phyloP scores from a whole-genome alignment of 2,329 filamentous ascomycete genomes.

The Talaromyces sp. region DNA sequence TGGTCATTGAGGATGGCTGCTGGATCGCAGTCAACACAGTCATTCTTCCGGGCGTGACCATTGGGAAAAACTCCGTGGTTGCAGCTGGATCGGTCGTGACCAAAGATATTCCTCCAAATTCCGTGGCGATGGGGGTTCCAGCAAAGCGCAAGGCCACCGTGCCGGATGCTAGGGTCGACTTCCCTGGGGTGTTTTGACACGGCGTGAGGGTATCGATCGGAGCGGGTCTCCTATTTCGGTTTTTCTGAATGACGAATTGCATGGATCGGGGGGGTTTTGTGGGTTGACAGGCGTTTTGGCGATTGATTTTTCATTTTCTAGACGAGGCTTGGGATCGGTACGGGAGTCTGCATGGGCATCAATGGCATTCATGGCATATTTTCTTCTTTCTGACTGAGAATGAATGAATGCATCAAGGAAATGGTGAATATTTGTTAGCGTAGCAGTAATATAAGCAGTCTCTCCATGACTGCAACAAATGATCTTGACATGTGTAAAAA shows the following conservation, averaged over 20 bases:
- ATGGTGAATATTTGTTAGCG: neutral
- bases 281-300: neutral
- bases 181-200: neutral
- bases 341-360: neutral
- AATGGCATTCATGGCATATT: neutral
- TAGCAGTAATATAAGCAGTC: neutral
- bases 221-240: neutral
- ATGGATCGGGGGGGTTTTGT: neutral
- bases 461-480: neutral
- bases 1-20: slow-evolving; percentile 39
- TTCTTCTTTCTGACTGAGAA: neutral
- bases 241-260: neutral
- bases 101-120: slow-evolving; percentile 19
- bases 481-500: neutral
- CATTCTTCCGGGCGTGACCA: slow-evolving; percentile 31
- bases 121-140: slow-evolving; percentile 33
- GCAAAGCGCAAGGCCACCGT: slow-evolving; percentile 16
- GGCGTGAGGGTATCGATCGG: slow-evolving; percentile 13
- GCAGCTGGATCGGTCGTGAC: slow-evolving; percentile 29
- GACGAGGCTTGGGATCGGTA: neutral
- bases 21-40: slow-evolving; percentile 41
- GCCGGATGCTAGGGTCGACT: neutral
- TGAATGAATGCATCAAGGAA: slow-evolving; percentile 1
- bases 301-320: neutral
- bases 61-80: slow-evolving; percentile 31